Evolutionary conservation across 768 basidiomycete genomes (phyloP).

Genomic region (Boletus tomentosulus): DNA sequence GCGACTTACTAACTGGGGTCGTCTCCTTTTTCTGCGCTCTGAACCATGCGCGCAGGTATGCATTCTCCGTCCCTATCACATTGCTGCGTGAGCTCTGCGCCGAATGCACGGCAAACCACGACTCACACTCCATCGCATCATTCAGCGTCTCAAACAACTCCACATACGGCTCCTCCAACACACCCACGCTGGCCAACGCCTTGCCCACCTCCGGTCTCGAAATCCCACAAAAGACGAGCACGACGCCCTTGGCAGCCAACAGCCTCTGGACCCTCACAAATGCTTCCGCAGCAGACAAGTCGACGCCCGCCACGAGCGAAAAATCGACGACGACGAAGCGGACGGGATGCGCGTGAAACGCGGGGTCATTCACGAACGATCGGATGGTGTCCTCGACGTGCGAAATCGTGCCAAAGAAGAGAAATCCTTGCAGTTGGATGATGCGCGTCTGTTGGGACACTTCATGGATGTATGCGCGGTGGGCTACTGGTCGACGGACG

Average conservation of each 20-base stretch:
- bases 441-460: conserved; percentile 90
- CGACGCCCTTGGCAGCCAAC: conserved; percentile 68
- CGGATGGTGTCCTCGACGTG: conserved; percentile 86
- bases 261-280: conserved; percentile 88
- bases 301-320: conserved; percentile 80
- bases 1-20: conserved; percentile 39
- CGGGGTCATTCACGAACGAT: conserved; percentile 61
- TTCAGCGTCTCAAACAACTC: conserved; percentile 80
- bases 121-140: conserved; percentile 90
- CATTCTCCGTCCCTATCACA: conserved; percentile 83
- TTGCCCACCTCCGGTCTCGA: conserved; percentile 59
- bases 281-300: conserved; percentile 93
- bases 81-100: conserved; percentile 2
- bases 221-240: conserved; percentile 87
- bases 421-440: conserved; percentile 85
- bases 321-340: conserved; percentile 90
- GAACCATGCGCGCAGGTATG: conserved; percentile 81
- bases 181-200: conserved; percentile 73
- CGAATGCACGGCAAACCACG: conserved; percentile 1
- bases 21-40: conserved; percentile 58
- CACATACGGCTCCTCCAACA: conserved; percentile 73
- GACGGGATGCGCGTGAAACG: conserved; percentile 72
- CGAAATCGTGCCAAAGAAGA: conserved; percentile 92
- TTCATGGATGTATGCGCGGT: conserved; percentile 87
- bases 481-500: conserved; percentile 83